Evolutionary conservation across 495 filamentous ascomycete genomes (phyloP), one percentile per base, ranked within the genome.

Genomic region (Penicillium samsonianum): DNA sequence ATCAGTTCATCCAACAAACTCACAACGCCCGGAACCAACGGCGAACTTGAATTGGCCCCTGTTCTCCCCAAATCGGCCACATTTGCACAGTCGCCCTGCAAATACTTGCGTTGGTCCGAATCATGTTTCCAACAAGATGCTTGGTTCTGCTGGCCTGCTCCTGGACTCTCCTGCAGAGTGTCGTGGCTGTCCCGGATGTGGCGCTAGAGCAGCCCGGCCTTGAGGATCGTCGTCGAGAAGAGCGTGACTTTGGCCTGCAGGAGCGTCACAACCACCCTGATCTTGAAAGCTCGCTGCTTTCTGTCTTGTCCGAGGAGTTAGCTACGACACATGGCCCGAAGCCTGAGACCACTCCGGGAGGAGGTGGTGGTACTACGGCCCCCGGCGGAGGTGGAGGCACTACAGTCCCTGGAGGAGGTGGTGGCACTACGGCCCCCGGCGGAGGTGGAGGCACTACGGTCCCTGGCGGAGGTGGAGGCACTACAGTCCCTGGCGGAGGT

Each of bases 121-220:
- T 40, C 14, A 69, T 69, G 67, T 65, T 55, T 58, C 8, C 59
- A 5, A 60, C 53, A 33, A 55, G 47, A 19, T 60, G 38, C 28
- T 26, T 63, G 42, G 20, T 57, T 43, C 47, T 67, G 16, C 38
- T 69, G 54, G 64, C 57, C 35, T 30, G 55, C 26, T 62, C 56
- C 20, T 65, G 59, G 47, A 17, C 61, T 20, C 37, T 69, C 11
- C 23, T 67, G 17, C 57, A 58, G 19, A 41, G 28, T 33, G 44
- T 44, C 14, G 47, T 42, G 2, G 55, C 57, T 14, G 52, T 28
- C n/a, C 59, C 58, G 10, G 55, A 65, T 45, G 53, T 33, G 11
- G 17, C 30, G 8, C 20, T 35, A 19, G 53, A 55, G 20, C 42
- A 55, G 30, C 17, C 43, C 0, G 30, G 19, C 19, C 31, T 28